Evolutionary conservation across 257 asterid genomes (phyloP), one percentile per base, ranked within the genome.

Genomic region (Craterostigma plantagineum): DNA sequence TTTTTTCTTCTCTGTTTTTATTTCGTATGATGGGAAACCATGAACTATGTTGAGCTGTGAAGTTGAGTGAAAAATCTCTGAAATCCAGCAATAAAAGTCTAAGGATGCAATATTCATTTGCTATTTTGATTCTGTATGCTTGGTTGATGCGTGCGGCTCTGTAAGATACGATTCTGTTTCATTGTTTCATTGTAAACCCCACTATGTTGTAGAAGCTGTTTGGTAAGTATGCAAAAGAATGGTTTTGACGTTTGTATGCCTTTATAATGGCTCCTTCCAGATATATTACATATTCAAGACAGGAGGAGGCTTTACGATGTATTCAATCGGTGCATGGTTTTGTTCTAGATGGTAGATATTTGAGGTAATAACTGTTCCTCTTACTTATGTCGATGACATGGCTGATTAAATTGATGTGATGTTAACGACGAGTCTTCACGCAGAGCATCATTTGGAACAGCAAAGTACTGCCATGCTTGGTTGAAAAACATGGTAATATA

Each of bases 361-460:
- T 87, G 61, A 87, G 85, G 97, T 87, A 58, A 63, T 77, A 41
- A 63, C 46, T 41, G 44, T 9, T 10, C 38, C 46, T 51, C 57
- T 62, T 63, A 23, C 51, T 33, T 44, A 17, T 49, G 3, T 46
- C 43, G 12, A 40, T 43, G 37, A 16, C 35, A 16, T 13, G 53
- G 7, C 14, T 34, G 7, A 8, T 27, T 30, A 18, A 18, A 39
- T 30, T 38, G 40, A 35, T 23, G 10, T 17, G 47, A 14, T 41
- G 35, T 42, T 50, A 43, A 38, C 33, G 39, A 46, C 35, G 41
- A 27, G 59, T 50, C n/a, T 58, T 60, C 63, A 36, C 61, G 73
- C 85, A 87, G 97, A 68, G 97, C 97, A 55, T 87, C 95, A 12
- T 87, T 87, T 64, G 97, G 97, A 65, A 87, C 97, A 60, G 95